Evolutionary conservation across 768 basidiomycete species (phyloP).

Genomic region (Tulasnella sp.): DNA sequence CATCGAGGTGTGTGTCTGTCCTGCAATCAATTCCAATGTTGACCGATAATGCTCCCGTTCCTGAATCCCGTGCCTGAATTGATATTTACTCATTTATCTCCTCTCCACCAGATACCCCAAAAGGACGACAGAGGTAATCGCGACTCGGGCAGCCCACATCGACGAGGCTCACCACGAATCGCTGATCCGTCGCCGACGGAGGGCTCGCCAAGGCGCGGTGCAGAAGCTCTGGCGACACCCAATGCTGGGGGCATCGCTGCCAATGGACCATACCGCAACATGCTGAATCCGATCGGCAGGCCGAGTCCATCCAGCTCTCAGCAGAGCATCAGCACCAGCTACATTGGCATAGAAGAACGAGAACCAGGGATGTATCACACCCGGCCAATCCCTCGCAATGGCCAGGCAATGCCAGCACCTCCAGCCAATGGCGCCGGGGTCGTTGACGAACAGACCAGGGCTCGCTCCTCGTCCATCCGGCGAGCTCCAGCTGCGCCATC

Average conservation of each 20-base stretch:
- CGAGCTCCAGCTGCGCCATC: background rate
- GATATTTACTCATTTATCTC: background rate
- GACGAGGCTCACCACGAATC: constrained; percentile 28
- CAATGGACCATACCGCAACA: constrained; percentile 4
- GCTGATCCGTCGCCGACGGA: constrained; percentile 6
- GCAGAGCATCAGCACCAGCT: constrained; percentile 33
- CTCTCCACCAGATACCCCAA: background rate
- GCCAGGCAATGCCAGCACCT: background rate
- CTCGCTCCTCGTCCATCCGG: constrained; percentile 24
- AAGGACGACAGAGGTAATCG: constrained; percentile 27
- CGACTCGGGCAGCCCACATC: constrained; percentile 28
- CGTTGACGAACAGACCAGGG: background rate
- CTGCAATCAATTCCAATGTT: constrained; percentile 6
- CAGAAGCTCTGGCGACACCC: background rate
- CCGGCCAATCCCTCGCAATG: constrained; percentile 24
- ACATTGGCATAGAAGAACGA: constrained; percentile 30
- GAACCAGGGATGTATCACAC: constrained; percentile 30
- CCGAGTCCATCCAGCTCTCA: constrained; percentile 7
- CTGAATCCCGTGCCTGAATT: constrained; percentile 18
- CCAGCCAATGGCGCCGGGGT: constrained; percentile 11
- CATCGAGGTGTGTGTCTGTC: constrained; percentile 25
- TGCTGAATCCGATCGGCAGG: background rate
- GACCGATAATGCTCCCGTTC: constrained; percentile 24
- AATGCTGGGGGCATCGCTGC: background rate
- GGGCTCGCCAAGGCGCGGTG: constrained; percentile 27